Evolutionary conservation across 2,329 filamentous ascomycete species (phyloP).

Genomic region (Fusarium cicatricum): DNA sequence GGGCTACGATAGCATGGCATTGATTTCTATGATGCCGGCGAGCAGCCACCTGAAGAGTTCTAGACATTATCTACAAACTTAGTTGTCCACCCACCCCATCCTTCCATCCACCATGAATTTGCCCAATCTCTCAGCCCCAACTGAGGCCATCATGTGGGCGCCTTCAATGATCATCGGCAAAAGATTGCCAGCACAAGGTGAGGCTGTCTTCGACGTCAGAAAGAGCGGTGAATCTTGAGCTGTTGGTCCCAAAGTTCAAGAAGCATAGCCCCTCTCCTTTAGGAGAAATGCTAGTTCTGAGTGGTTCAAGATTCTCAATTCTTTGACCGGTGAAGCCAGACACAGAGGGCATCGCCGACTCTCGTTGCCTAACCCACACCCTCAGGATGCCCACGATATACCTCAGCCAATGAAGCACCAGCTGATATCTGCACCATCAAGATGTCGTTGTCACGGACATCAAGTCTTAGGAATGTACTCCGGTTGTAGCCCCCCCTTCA

Average conservation of each 20-base stretch:
- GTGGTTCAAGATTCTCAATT: neutral
- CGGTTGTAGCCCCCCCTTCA: neutral
- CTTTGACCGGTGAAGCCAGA: neutral
- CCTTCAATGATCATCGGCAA: neutral
- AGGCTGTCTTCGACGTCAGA: slow-evolving; percentile 10
- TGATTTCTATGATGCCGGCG: neutral
- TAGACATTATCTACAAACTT: neutral
- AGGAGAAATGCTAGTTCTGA: neutral
- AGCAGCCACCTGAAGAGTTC: neutral
- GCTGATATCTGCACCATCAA: slow-evolving; percentile 2
- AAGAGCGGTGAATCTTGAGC: slow-evolving; percentile 8
- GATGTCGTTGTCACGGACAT: neutral
- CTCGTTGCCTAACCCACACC: slow-evolving; percentile 9
- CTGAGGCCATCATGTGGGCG: slow-evolving; percentile 2
- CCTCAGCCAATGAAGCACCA: slow-evolving; percentile 2
- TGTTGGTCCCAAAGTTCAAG: neutral
- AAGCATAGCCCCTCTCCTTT: neutral
- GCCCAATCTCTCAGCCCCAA: neutral
- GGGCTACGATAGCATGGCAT: neutral
- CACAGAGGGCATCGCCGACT: neutral
- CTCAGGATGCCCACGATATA: neutral
- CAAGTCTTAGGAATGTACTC: slow-evolving; percentile 9
- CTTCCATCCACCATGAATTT: neutral
- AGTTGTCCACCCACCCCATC: neutral
- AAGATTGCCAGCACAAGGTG: neutral